Evolutionary conservation across 805 yeast species (phyloP), one percentile per base, ranked within the genome.

Genomic region (Kuraishia borneana): DNA sequence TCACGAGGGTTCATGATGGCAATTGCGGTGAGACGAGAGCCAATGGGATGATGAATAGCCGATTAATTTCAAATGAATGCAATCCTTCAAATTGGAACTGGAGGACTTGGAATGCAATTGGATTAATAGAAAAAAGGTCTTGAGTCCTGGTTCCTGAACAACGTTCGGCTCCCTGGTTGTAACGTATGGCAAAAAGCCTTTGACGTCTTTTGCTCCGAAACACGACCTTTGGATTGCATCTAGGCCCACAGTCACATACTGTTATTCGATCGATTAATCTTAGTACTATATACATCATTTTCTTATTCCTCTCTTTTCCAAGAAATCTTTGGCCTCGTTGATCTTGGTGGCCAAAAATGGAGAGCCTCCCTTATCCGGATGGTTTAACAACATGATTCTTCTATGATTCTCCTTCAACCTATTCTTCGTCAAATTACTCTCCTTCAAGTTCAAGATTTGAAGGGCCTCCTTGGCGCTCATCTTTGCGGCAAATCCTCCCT

Each of bases 331-430:
- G 19, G 96, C 96, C 60, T 88, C 95, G 54, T 88, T 88, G 40
- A 88, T 80, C 63, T 88, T 88, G 38, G 88, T 77, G 31, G 96
- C 95, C 55, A 88, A 54, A 48, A 71, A 85, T 19, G 94, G 83
- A 8, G 94, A 80, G 2, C 96, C 96, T 22, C 96, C 96, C 52
- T 77, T 82, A 61, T 88, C 96, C 8, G 96, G 96, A 52, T 88
- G 96, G 54, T 88, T 88, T 33, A 81, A 71, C 58, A 84, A 58
- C 92, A 88, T 83, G 48, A 87, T 78, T 46, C 65, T 66, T 59
- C 95, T 73, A 53, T 88, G 95, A 39, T 76, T 77, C 41, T 79
- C 85, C 51, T 81, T 80, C 48, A 87, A 64, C 47, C 68, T 76
- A 39, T 76, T 69, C 55, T 72, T 75, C 28, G 72, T 65, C 48